phyloP scores from a whole-genome alignment of 176 grass and related monocot genomes.

The Carex parvula region DNA sequence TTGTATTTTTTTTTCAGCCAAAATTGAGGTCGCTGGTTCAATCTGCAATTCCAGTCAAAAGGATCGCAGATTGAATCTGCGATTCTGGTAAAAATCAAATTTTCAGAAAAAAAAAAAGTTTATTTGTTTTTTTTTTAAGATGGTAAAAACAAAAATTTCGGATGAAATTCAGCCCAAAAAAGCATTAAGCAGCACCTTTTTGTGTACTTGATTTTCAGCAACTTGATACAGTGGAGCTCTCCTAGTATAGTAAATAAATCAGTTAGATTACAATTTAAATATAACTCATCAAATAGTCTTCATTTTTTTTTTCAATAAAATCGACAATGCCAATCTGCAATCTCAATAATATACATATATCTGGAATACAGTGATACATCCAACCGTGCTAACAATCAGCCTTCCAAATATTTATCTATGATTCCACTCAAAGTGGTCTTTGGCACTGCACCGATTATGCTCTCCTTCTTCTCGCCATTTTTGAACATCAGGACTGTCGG shows the following conservation, averaged over 20 bases:
- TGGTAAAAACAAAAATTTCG: too few relatives aligned
- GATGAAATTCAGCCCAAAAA: background rate
- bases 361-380: conserved; percentile 16
- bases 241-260: background rate
- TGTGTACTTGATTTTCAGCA: background rate
- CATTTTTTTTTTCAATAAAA: background rate
- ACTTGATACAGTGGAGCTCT: background rate
- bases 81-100: too few relatives aligned
- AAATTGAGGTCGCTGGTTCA: too few relatives aligned
- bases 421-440: conserved; percentile 52
- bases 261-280: background rate
- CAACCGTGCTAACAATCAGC: conserved; percentile 7
- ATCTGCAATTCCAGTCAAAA: too few relatives aligned
- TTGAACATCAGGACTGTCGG: conserved; percentile 94
- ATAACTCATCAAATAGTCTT: background rate
- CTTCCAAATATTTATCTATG: conserved; percentile 73
- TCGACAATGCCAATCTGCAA: background rate
- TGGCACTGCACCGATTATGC: conserved; percentile 79
- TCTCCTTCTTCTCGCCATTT: conserved; percentile 88
- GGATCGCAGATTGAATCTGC: too few relatives aligned
- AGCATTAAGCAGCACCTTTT: background rate
- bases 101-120: too few relatives aligned
- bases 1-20: too few relatives aligned
- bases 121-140: too few relatives aligned
- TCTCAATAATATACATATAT: conserved; percentile 30